phyloP scores from a whole-genome alignment of 2,329 filamentous ascomycete genomes.

The Apiospora sp. region DNA sequence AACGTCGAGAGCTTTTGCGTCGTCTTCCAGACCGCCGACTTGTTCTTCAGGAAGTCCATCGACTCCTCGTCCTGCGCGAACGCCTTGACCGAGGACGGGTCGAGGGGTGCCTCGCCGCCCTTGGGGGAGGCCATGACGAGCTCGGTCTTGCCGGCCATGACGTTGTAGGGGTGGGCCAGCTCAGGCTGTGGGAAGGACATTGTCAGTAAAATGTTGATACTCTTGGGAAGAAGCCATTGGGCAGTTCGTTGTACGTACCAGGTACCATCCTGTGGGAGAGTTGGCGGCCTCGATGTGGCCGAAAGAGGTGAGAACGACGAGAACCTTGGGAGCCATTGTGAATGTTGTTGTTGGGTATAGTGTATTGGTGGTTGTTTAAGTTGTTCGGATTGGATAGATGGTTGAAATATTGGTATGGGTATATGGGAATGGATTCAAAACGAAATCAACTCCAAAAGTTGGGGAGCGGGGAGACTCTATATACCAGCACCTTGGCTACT shows the following conservation, averaged over 20 bases:
- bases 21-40: constrained; percentile 68
- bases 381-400: neutral
- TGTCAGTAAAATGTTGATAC: neutral
- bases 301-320: constrained; percentile 75
- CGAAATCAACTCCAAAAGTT: neutral
- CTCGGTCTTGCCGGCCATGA: constrained; percentile 59
- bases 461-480: constrained; percentile 1
- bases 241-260: constrained; percentile 52
- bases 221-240: neutral
- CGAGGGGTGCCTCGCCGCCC: constrained; percentile 68
- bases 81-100: constrained; percentile 63
- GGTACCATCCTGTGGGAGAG: constrained; percentile 74
- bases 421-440: neutral
- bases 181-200: constrained; percentile 55
- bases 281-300: constrained; percentile 56
- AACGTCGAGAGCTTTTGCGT: constrained; percentile 66
- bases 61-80: constrained; percentile 63
- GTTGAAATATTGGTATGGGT: neutral
- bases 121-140: constrained; percentile 68
- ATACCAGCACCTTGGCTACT: neutral
- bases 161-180: constrained; percentile 70
- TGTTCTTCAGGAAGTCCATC: constrained; percentile 61
- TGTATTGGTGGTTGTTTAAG: neutral
- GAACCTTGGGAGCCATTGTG: constrained; percentile 65
- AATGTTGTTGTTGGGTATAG: constrained; percentile 6